Evolutionary conservation across 2,329 filamentous ascomycete genomes (phyloP), one percentile per base, ranked within the genome.

Genomic region (Fusarium pseudograminearum): DNA sequence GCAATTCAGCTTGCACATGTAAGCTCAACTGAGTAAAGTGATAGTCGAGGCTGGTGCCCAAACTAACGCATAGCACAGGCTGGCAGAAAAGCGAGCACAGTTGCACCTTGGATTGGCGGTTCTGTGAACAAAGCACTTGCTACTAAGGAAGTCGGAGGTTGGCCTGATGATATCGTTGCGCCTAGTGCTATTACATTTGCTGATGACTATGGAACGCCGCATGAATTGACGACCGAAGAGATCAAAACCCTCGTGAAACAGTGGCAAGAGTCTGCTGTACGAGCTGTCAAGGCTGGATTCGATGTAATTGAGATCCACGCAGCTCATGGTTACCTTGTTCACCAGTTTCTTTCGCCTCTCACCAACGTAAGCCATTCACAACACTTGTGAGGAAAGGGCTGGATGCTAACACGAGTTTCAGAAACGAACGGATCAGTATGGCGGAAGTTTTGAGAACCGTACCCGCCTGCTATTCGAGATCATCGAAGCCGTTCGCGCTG

Each of bases 1-100:
- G 93, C 87, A 53, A 90, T 97, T 65, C 94, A 97, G 82, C 84
- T 97, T 7, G 92, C 83, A 2, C 94, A 97, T 75, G 93, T 65
- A 45, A 18, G 62, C 18, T 48, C 26, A 47, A 24, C 4, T 16
- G 11, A n/a, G 9, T 20, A 10, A 5, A 18, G 7, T 26, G 5
- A n/a, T 22, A 33, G 10, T 16, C n/a, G 7, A 46, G 3, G 5
- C 31, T 26, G 14, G 22, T 36, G 15, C 52, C 46, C 20, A 7
- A 12, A 28, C 61, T 65, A 34, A 65, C 26, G 16, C 11, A 14
- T n/a, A 26, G 8, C 30, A 8, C 22, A 65, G 62, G 61, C 93
- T 0, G 94, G 94, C 3, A 83, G 90, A 58, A 92, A 92, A 79
- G 89, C 86, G 3, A 87, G 83, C 77, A 87, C 83, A 3, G 74